A percentile compares a stretch with the other conserved stretches of the same genome.
Evolutionary conservation across 176 grass and related monocot species (phyloP).

Genomic region (Avena atlantica): DNA sequence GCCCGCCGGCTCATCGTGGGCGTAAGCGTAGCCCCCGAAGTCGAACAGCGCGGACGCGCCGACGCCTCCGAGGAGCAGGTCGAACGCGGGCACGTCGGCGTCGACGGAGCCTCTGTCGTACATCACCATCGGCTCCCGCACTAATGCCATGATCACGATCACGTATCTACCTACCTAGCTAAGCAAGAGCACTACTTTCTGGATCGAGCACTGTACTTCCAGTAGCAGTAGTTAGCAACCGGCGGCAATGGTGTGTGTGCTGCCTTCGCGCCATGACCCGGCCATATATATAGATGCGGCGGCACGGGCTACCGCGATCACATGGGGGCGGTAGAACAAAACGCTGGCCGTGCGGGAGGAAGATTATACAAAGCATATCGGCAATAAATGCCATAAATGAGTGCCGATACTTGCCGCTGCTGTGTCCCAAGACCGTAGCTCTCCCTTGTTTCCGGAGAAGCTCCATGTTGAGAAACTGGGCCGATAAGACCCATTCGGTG

Average conservation of each 20-base stretch:
- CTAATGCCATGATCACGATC: conserved; percentile 42
- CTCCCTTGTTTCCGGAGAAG: no score
- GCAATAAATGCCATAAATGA: conserved; percentile 36
- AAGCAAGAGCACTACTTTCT: background rate
- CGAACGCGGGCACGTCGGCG: conserved; percentile 23
- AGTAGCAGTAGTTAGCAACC: background rate
- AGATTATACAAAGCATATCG: background rate
- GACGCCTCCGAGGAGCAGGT: background rate
- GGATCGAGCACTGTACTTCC: background rate
- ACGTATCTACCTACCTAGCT: background rate
- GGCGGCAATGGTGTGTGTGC: background rate
- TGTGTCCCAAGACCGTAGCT: no score
- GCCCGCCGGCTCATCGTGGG: background rate
- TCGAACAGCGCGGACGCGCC: conserved; percentile 19
- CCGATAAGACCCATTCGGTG: no score
- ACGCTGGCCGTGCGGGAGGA: background rate
- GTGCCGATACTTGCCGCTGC: no score
- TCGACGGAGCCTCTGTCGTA: conserved; percentile 15
- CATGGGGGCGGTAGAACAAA: conserved; percentile 27
- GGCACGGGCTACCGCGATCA: background rate
- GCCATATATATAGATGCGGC: conserved; percentile 30
- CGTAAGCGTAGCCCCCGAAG: conserved; percentile 6
- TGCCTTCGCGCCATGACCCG: conserved; percentile 28
- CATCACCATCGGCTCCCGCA: conserved; percentile 42
- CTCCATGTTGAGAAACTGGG: no score